phyloP scores from a whole-genome alignment of 306 rosid species.

The Herpetospermum pedunculosum region DNA sequence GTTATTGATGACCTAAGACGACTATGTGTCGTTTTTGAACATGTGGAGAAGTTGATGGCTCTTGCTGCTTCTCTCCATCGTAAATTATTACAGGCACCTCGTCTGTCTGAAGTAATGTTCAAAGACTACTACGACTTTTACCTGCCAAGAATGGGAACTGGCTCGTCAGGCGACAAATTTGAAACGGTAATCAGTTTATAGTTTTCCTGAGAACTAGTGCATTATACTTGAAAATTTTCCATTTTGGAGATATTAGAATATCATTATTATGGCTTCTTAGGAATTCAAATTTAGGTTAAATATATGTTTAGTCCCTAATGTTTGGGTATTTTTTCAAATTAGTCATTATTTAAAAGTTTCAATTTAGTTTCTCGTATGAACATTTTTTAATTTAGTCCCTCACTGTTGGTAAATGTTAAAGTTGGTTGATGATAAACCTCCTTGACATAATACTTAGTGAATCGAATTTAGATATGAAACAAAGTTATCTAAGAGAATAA shows the following conservation, averaged over 20 bases:
- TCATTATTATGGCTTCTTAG: background rate
- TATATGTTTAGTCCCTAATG: background rate
- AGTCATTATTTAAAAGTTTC: background rate
- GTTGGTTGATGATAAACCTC: background rate
- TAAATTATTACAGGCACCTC: constrained; percentile 62
- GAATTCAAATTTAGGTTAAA: background rate
- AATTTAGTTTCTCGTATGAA: background rate
- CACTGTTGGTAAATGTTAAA: background rate
- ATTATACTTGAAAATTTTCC: background rate
- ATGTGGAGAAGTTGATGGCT: constrained; percentile 59
- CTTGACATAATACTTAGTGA: background rate
- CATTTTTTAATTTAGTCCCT: background rate
- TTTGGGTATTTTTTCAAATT: background rate
- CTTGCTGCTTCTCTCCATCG: constrained; percentile 86
- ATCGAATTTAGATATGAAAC: background rate
- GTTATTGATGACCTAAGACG: constrained; percentile 54
- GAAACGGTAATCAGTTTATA: constrained; percentile 37
- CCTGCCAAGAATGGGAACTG: constrained; percentile 52
- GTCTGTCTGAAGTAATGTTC: constrained; percentile 67
- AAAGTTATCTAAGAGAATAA: background rate
- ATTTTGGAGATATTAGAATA: background rate
- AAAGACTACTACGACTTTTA: constrained; percentile 50
- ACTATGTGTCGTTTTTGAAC: constrained; percentile 59
- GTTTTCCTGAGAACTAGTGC: constrained; percentile 1
- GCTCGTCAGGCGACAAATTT: constrained; percentile 24